phyloP scores from a whole-genome alignment of 2,329 filamentous ascomycete genomes.

The Pseudocercospora vitis region DNA sequence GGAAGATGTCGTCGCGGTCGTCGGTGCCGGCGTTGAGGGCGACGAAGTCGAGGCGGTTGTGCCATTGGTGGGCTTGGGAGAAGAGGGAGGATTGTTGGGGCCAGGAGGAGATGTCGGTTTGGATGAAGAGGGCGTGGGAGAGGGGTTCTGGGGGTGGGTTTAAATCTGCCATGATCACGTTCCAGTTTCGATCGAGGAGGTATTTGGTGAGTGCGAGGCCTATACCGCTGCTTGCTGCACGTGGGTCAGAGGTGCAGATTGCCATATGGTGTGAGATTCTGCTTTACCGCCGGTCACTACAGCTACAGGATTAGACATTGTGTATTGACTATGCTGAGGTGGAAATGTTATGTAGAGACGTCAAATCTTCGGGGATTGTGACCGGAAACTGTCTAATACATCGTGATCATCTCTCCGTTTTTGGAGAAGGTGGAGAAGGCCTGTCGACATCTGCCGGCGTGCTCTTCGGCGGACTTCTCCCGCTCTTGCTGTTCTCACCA shows the following conservation, averaged over 20 bases:
- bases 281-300: constrained; percentile 44
- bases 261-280: no score
- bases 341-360: no score
- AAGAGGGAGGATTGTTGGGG: constrained; percentile 30
- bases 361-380: no score
- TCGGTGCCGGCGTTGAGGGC: constrained; percentile 40
- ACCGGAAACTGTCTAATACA: neutral
- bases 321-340: no score
- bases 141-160: constrained; percentile 38
- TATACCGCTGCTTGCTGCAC: constrained; percentile 44
- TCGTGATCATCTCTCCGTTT: neutral
- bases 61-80: constrained; percentile 27
- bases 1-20: constrained; percentile 40
- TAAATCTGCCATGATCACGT: constrained; percentile 48
- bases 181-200: constrained; percentile 40
- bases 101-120: constrained; percentile 37
- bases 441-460: constrained; percentile 3
- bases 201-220: constrained; percentile 47
- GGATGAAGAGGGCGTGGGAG: constrained; percentile 38
- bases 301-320: constrained; percentile 43
- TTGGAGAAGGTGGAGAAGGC: constrained; percentile 1
- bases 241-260: neutral
- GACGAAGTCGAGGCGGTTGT: constrained; percentile 35
- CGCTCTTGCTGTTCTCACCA: neutral
- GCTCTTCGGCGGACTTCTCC: neutral